Evolutionary conservation across 179 eudicot species (phyloP).

Genomic region (Drosera spatulata): DNA sequence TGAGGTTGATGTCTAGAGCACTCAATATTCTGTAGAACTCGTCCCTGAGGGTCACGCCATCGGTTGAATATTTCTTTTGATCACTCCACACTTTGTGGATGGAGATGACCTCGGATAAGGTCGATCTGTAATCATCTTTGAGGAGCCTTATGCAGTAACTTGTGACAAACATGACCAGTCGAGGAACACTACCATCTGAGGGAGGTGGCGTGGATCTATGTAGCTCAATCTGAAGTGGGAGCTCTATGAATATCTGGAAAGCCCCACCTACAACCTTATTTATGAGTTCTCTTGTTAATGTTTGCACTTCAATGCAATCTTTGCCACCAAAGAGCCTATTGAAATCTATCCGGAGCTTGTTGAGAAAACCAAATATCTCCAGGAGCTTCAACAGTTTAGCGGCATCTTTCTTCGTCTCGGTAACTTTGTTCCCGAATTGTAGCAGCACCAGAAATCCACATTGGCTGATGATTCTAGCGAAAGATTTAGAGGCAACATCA

Average conservation of each 20-base stretch:
- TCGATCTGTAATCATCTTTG: constrained; percentile 36
- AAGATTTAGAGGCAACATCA: constrained; percentile 31
- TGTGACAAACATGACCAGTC: constrained; percentile 52
- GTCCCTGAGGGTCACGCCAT: constrained; percentile 21
- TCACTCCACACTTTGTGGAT: constrained; percentile 55
- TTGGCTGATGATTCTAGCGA: constrained; percentile 33
- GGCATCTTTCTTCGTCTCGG: constrained; percentile 76
- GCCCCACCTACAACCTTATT: constrained; percentile 53
- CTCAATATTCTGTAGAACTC: constrained; percentile 44
- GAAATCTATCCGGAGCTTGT: constrained; percentile 49
- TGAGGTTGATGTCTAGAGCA: constrained; percentile 51
- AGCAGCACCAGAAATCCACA: constrained; percentile 52
- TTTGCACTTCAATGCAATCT: constrained; percentile 41
- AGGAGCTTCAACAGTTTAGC: constrained; percentile 67
- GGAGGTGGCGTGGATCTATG: constrained; percentile 45
- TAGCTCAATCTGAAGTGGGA: constrained; percentile 53
- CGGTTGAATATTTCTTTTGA: constrained; percentile 5
- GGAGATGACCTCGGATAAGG: constrained; percentile 41
- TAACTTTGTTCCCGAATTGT: constrained; percentile 42
- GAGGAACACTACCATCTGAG: constrained; percentile 58
- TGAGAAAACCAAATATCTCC: constrained; percentile 49
- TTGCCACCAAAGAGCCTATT: constrained; percentile 60
- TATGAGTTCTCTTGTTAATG: constrained; percentile 57
- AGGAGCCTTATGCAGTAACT: constrained; percentile 57
- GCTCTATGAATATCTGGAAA: constrained; percentile 64